Conservation (phyloP, 148 eudicot genomes). For the Rhododendron ovatum region DNA sequence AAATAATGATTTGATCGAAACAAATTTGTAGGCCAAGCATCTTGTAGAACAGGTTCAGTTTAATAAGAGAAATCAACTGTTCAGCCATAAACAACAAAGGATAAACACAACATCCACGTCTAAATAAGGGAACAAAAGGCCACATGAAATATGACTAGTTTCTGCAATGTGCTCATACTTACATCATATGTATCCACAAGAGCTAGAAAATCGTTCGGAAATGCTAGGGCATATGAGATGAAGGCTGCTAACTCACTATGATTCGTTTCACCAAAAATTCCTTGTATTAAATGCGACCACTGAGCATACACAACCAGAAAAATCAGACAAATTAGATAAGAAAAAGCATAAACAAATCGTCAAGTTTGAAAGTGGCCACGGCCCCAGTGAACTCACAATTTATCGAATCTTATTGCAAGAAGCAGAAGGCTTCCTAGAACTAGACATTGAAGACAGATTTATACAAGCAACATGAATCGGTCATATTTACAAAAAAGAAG, state of each 20-base stretch:
- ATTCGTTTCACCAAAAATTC: constrained; percentile 79
- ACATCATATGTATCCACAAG: constrained; percentile 99
- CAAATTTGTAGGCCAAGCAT: not conserved
- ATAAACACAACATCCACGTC: not conserved
- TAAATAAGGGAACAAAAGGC: not conserved
- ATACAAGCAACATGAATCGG: not conserved
- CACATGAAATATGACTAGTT: not conserved
- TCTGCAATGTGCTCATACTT: constrained; percentile 33
- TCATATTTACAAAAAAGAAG: not conserved
- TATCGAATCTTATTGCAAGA: not conserved
- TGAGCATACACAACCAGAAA: constrained; percentile 25
- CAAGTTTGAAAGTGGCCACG: not conserved
- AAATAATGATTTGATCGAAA: not conserved
- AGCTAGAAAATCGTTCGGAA: constrained; percentile 81
- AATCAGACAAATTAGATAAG: not conserved
- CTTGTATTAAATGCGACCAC: constrained; percentile 50
- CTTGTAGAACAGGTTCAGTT: not conserved
- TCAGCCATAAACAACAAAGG: not conserved
- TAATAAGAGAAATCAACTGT: not conserved
- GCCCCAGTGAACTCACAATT: not conserved
- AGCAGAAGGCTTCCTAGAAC: not conserved
- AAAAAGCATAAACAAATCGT: not conserved
- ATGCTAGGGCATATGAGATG: constrained; percentile 88
- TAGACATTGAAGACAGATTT: not conserved
- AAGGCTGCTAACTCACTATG: constrained; percentile 96